Base-by-base conservation (phyloP, 495 filamentous ascomycete genomes). In the Penicillium cataractarum region DNA sequence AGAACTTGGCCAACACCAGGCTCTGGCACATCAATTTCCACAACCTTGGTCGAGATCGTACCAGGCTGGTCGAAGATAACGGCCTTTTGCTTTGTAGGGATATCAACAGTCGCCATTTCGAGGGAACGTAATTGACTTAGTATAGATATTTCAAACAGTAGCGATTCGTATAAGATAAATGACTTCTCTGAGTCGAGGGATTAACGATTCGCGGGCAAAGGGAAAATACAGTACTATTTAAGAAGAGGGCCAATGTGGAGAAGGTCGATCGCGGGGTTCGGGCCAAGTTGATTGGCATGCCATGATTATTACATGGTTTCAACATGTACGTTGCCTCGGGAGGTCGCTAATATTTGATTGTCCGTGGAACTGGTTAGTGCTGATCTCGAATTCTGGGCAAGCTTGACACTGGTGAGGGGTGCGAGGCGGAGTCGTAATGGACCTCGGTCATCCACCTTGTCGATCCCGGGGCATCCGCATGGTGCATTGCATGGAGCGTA, bases 11-110 rank as follows among this genome's bases (percentile, higher is more conserved):
- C 87, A 0, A 78, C 61, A 5, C 86, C 84, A 31, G 89, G 89
- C 65, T 87, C 82, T 2, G 88, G 89, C 12, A 87, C 87, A 49
- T 89, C 85, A 6, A 90, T 67, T 61, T 89, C 85, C 32, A 84
- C 84, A 31, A 92, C 67, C 66, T 87, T 86, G 17, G 87, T 90
- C n/a, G 87, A 88, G 55, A 90, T 82, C 4, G 76, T 83, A 24
- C 89, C 89, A 5, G 87, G 87, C 67, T 89, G 81, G 72, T 91
- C 87, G 70, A 89, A 92, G 58, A 91, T 75, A 39, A 77, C 76
- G 29, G 88, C 90, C 75, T 89, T 91, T 69, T 90, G 84, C 59
- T 78, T 89, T 67, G 81, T 81, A 12, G 88, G 88, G 39, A 90
- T 81, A 13, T 75, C 71, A 13, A 66, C 65, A 13, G 61, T 60